Evolutionary conservation across 2,329 filamentous ascomycete genomes (phyloP).

Genomic region (Cytospora leucostoma): DNA sequence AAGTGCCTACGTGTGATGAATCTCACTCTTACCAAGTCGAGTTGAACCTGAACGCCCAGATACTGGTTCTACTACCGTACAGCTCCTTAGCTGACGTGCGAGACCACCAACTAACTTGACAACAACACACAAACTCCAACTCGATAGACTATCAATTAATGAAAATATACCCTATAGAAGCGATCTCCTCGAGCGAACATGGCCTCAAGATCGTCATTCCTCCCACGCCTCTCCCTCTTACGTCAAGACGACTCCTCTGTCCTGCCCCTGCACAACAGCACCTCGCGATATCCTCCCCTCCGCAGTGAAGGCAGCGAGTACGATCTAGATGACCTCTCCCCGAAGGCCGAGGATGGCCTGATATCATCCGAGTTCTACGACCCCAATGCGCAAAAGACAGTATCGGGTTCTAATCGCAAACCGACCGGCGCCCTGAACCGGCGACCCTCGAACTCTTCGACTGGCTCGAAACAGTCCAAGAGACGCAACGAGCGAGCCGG

Average conservation of each 20-base stretch:
- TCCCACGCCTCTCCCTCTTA: constrained; percentile 36
- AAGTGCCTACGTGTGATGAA: background rate
- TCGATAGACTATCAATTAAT: background rate
- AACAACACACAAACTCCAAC: background rate
- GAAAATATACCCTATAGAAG: background rate
- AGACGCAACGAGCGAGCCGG: constrained; percentile 34
- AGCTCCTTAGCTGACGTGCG: background rate
- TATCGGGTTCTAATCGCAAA: constrained; percentile 22
- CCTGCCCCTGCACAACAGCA: constrained; percentile 34
- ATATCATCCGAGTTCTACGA: constrained; percentile 26
- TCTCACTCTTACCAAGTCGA: too few species aligned
- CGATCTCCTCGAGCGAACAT: constrained; percentile 23
- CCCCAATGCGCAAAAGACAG: constrained; percentile 11
- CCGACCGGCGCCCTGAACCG: constrained; percentile 22
- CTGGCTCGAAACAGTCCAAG: constrained; percentile 31
- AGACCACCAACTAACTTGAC: background rate
- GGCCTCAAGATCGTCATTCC: constrained; percentile 35
- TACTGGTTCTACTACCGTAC: background rate
- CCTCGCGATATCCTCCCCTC: constrained; percentile 30
- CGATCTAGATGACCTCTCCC: constrained; percentile 38
- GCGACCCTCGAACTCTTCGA: constrained; percentile 28
- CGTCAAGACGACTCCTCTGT: constrained; percentile 31
- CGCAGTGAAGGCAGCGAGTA: constrained; percentile 39
- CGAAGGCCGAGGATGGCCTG: constrained; percentile 34
- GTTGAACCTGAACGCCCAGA: background rate